Evolutionary conservation across 2,329 filamentous ascomycete genomes (phyloP).

Genomic region (Aureobasidium zeae): DNA sequence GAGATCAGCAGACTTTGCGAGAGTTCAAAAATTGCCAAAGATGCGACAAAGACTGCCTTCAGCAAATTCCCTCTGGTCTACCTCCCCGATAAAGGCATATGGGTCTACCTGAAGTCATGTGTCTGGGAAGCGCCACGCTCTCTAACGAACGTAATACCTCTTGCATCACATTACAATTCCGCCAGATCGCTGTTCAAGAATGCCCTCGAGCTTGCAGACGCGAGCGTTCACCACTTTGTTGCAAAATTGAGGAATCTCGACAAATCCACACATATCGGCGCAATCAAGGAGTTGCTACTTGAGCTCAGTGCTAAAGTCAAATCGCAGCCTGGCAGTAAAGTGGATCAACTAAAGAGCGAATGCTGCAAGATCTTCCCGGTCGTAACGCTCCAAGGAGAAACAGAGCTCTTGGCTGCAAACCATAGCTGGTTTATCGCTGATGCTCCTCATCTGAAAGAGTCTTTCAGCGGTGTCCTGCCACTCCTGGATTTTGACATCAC

Average conservation of each 20-base stretch:
- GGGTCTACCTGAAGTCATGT: neutral
- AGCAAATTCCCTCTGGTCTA: neutral
- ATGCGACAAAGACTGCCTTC: neutral
- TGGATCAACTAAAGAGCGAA: neutral
- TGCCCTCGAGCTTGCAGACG: neutral
- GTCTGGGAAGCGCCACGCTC: conserved; percentile 8
- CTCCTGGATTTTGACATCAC: neutral
- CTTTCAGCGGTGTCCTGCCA: neutral
- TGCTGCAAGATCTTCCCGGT: conserved; percentile 10
- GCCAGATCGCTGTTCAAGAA: neutral
- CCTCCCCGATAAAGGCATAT: neutral
- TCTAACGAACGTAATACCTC: neutral
- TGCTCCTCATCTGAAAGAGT: neutral
- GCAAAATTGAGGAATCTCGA: neutral
- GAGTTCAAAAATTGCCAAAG: neutral
- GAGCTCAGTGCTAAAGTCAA: conserved; percentile 2
- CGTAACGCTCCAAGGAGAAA: neutral
- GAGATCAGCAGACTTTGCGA: neutral
- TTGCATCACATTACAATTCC: neutral
- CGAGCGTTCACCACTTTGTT: neutral
- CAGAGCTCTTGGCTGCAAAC: neutral
- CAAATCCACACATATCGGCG: neutral
- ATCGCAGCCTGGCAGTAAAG: neutral
- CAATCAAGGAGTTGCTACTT: conserved; percentile 8
- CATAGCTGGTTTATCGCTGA: conserved; percentile 12